These are phyloP conservation scores for Exophiala calicioides DNA, from an alignment of 2,329 filamentous ascomycete species.

Conservation along the genomic window DNA sequence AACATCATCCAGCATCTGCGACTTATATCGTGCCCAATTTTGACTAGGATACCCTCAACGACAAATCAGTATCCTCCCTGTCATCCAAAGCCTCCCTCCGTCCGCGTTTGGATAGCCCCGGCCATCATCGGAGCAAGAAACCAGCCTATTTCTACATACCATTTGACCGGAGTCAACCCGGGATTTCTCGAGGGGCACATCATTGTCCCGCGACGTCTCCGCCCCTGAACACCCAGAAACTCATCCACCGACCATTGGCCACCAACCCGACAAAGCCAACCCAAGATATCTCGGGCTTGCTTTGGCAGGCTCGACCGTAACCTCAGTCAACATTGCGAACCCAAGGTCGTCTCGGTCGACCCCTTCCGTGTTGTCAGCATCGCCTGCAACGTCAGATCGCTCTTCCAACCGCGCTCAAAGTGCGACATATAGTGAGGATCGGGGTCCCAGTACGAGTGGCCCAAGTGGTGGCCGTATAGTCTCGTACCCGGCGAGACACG, in stretches of 20 bases:
- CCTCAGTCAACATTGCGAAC: conserved; percentile 27
- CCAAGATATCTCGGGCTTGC: conserved; percentile 25
- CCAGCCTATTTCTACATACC: conserved; percentile 21
- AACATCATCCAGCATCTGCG: conserved; percentile 12
- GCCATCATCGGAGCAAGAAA: conserved; percentile 10
- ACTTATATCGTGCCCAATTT: conserved; percentile 17
- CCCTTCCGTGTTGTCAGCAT: conserved; percentile 16
- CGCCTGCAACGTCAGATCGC: conserved; percentile 14
- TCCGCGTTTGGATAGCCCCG: conserved; percentile 7
- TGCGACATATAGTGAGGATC: conserved; percentile 14
- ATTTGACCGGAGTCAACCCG: conserved; percentile 21
- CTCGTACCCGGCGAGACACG: conserved; percentile 13
- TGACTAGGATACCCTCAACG: conserved; percentile 6
- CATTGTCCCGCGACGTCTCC: conserved; percentile 18
- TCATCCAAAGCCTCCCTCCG: conserved; percentile 7
- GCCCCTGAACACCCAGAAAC: conserved; percentile 11
- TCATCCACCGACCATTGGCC: conserved; percentile 6
- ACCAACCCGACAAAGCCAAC: conserved; percentile 2
- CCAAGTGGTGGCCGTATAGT: conserved; percentile 8
- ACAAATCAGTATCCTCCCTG: conserved; percentile 14
- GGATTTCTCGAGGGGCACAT: conserved; percentile 11
- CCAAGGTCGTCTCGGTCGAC: conserved; percentile 17
- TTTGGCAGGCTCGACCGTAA: conserved; percentile 22
- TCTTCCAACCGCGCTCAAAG: conserved; percentile 16
- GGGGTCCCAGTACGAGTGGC: conserved; percentile 17